A percentile compares a stretch with the other conserved stretches of the same genome.
These are phyloP conservation scores for Nitzschia inconspicua DNA, from an alignment of 108 stramenopile genomes.

Conservation along the genomic window DNA sequence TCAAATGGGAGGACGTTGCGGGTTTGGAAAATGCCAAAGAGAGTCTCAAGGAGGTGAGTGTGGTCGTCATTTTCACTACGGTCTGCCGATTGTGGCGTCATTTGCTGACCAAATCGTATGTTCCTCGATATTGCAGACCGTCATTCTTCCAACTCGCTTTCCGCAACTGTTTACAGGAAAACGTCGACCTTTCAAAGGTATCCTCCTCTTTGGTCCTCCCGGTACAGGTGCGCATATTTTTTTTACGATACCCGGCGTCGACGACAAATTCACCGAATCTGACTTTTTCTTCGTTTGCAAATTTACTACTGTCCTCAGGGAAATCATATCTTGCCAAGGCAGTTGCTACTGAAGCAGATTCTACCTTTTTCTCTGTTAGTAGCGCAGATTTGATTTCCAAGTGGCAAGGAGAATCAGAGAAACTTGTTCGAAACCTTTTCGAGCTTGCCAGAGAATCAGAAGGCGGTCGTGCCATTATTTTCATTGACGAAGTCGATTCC, in stretches of 20 bases:
- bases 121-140: conserved; percentile 53
- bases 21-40: conserved; percentile 96
- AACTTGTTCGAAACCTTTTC: conserved; percentile 95
- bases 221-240: too few relatives aligned
- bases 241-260: conserved; percentile 11
- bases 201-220: conserved; percentile 93
- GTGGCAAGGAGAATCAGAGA: conserved; percentile 99
- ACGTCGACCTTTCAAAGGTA: conserved; percentile 90
- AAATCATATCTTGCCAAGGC: conserved; percentile 99
- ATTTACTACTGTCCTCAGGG: too few relatives aligned
- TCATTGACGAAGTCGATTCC: conserved; percentile 96
- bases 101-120: neutral
- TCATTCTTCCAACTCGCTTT: conserved; percentile 89
- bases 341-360: conserved; percentile 98
- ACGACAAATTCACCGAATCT: too few relatives aligned
- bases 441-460: conserved; percentile 95
- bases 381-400: conserved; percentile 96
- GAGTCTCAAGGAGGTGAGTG: conserved; percentile 87
- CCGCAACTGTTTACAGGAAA: conserved; percentile 97
- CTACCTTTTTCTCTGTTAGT: conserved; percentile 96
- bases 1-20: conserved; percentile 97
- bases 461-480: conserved; percentile 88
- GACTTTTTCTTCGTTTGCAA: conserved; percentile 54
- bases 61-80: neutral
- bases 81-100: neutral